A percentile compares a stretch with the other conserved stretches of the same genome.
phyloP scores from a whole-genome alignment of 2,329 filamentous ascomycete genomes.

The Neonectria punicea region DNA sequence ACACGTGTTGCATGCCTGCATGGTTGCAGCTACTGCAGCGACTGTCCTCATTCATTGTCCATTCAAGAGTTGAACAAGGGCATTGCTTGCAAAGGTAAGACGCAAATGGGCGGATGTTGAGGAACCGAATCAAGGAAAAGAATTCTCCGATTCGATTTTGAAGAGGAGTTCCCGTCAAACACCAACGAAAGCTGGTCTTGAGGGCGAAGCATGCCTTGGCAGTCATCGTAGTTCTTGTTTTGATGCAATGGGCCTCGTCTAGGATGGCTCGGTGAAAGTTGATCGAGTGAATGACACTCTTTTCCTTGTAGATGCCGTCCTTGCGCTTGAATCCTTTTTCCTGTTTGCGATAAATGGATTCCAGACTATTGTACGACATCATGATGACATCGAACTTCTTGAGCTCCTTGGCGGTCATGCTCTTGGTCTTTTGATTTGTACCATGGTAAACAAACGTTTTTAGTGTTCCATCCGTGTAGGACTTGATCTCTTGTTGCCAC shows the following conservation, averaged over 20 bases:
- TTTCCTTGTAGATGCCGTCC: constrained; percentile 82
- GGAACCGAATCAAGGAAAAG: constrained; percentile 92
- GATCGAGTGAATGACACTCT: constrained; percentile 83
- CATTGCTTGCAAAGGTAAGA: constrained; percentile 95
- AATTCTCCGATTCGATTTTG: constrained; percentile 98
- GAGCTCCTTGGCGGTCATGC: constrained; percentile 77
- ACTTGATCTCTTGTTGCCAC: constrained; percentile 85
- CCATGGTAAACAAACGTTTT: constrained; percentile 93
- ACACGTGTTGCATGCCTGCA: constrained; percentile 56
- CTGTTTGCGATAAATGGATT: constrained; percentile 92
- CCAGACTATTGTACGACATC: constrained; percentile 94
- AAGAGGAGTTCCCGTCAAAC: constrained; percentile 91
- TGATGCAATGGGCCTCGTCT: constrained; percentile 97
- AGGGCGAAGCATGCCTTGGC: constrained; percentile 96
- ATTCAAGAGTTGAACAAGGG: constrained; percentile 82
- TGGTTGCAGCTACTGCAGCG: constrained; percentile 73
- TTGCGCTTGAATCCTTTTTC: constrained; percentile 88
- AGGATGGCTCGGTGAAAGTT: constrained; percentile 91
- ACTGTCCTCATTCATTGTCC: constrained; percentile 78
- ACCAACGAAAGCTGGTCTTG: constrained; percentile 91
- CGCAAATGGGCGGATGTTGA: constrained; percentile 88
- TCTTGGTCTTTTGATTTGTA: constrained; percentile 85
- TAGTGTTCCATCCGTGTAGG: constrained; percentile 86
- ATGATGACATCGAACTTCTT: constrained; percentile 92
- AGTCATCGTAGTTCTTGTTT: constrained; percentile 86